A percentile compares a stretch with the other conserved stretches of the same genome.
These are phyloP conservation scores for Asclepias syriaca DNA, from an alignment of 257 asterid species.

Conservation along the genomic window DNA sequence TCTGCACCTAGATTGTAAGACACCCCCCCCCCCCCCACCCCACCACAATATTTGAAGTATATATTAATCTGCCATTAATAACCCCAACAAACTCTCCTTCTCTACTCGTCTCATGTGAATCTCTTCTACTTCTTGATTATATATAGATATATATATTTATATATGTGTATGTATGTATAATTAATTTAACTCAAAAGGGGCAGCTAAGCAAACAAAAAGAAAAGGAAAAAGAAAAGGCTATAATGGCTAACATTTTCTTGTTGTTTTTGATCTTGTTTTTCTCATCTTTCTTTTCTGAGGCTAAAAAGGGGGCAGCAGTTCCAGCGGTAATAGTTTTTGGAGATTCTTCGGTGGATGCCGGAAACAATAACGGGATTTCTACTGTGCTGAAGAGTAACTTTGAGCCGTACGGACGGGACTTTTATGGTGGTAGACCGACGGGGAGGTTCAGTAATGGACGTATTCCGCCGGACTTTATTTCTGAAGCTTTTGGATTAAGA, in stretches of 20 bases:
- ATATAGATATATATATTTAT: too few species aligned
- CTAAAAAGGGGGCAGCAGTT: constrained; percentile 14
- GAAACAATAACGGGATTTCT: constrained; percentile 73
- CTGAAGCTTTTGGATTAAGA: constrained; percentile 70
- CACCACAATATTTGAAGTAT: background rate
- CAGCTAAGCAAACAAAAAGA: too few species aligned
- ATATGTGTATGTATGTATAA: too few species aligned
- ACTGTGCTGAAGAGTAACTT: constrained; percentile 77
- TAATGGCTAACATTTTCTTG: too few species aligned
- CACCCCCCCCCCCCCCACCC: background rate
- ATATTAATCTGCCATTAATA: constrained; percentile 5
- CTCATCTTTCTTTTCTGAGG: background rate
- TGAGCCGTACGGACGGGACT: constrained; percentile 87
- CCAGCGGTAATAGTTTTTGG: constrained; percentile 92
- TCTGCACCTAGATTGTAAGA: background rate
- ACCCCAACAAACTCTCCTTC: constrained; percentile 22
- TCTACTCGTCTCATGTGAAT: background rate
- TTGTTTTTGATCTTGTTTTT: background rate
- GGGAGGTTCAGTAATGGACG: constrained; percentile 88
- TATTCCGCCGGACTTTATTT: constrained; percentile 76
- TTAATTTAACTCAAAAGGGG: too few species aligned
- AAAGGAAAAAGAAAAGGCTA: too few species aligned
- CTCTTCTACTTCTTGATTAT: background rate
- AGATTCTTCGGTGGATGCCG: constrained; percentile 86
- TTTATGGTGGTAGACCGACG: constrained; percentile 61